Evolutionary conservation across 345 rosid genomes (phyloP), one percentile per base, ranked within the genome.

Genomic region (Durio zibethinus): DNA sequence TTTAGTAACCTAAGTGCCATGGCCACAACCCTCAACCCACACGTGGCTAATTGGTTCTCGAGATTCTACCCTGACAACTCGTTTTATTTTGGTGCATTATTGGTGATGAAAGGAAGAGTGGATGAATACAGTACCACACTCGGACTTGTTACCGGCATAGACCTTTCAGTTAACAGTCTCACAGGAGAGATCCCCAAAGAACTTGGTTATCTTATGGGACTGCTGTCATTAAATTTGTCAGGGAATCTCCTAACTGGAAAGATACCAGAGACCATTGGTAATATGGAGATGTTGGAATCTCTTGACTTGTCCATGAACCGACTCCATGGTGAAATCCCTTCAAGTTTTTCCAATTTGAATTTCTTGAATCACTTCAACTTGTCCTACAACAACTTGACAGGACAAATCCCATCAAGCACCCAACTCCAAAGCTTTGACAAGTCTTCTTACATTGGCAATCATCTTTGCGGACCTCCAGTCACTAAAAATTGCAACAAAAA

Each of bases 391-490:
- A 33, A 79, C 4, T 56, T 70, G 47, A 45, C 64, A 3, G 80
- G 77, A 16, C 62, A 11, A n/a, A 82, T 79, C 25, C 85, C 77
- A 16, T 23, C 15, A 4, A 36, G 77, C 31, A 79, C 73, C 35
- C 82, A 79, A 21, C 69, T 82, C 12, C 77, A 75, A 27, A 79
- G 80, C 25, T 57, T 79, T 54, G 31, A 82, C 12, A 59, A 29
- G 15, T 79, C 63, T 42, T 40, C 45, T 2, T 78, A 48, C 11
- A 62, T 25, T 10, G 82, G 77, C 15, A 79, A 82, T 29, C 21
- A 82, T 75, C 25, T 59, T 76, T 56, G 31, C 31, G 84, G 82
- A 36, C 45, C 61, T 79, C 82, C 80, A 0, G 52, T 72, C 4
- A 33, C 62, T 31, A 40, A 6, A 43, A 72, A 15, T 36, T 23